phyloP scores from a whole-genome alignment of 2,329 filamentous ascomycete genomes.

The Capronia coronata region DNA sequence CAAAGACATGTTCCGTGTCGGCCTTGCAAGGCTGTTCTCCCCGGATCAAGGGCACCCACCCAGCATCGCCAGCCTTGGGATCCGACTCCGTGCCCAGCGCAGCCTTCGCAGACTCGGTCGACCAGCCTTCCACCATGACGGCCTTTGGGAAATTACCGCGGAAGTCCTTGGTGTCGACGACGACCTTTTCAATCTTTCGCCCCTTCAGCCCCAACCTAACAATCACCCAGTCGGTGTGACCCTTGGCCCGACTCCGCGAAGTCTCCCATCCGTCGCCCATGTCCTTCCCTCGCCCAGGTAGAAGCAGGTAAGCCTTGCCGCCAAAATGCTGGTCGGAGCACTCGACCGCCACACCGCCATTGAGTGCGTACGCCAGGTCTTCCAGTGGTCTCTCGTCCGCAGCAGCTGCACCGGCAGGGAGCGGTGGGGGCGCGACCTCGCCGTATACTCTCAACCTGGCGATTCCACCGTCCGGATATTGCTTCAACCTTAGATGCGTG shows the following conservation, averaged over 20 bases:
- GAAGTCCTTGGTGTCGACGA: constrained; percentile 43
- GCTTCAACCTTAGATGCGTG: constrained; percentile 40
- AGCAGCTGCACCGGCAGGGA: constrained; percentile 15
- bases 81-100: constrained; percentile 28
- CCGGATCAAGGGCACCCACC: constrained; percentile 36
- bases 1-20: constrained; percentile 39
- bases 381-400: constrained; percentile 29
- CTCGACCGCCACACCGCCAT: constrained; percentile 37
- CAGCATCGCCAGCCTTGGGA: constrained; percentile 33
- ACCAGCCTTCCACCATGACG: constrained; percentile 36
- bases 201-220: constrained; percentile 37
- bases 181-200: constrained; percentile 33
- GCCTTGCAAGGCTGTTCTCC: constrained; percentile 37
- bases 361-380: constrained; percentile 38
- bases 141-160: constrained; percentile 41
- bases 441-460: constrained; percentile 40
- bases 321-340: constrained; percentile 42
- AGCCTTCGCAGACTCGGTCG: constrained; percentile 24
- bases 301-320: constrained; percentile 36
- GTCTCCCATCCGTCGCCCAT: constrained; percentile 45
- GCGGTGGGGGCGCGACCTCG: constrained; percentile 35
- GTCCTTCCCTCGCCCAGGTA: constrained; percentile 40
- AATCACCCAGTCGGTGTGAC: constrained; percentile 41
- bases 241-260: constrained; percentile 35
- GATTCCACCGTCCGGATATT: constrained; percentile 45